Evolutionary conservation across 2,329 filamentous ascomycete species (phyloP).

Genomic region (Fusarium oxysporum): DNA sequence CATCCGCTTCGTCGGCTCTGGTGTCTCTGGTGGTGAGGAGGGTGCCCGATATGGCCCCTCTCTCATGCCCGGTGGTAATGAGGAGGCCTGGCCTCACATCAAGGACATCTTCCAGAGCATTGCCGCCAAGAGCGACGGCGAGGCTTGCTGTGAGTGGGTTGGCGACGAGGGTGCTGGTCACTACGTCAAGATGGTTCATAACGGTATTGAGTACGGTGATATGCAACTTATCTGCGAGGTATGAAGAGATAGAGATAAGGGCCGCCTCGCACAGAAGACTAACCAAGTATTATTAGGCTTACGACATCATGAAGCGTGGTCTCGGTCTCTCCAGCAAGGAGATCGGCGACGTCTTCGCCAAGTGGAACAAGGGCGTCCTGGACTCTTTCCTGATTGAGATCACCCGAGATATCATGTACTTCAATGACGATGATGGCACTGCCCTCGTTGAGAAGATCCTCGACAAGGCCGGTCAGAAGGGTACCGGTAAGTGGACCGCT

Average conservation of each 20-base stretch:
- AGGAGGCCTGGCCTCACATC: constrained; percentile 97
- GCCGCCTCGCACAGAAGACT: constrained; percentile 13
- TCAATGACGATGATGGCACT: constrained; percentile 92
- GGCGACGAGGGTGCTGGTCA: constrained; percentile 99
- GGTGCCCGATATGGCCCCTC: constrained; percentile 97
- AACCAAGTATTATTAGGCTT: constrained; percentile 72
- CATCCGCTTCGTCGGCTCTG: constrained; percentile 94
- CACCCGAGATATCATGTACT: constrained; percentile 98
- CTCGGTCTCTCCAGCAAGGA: constrained; percentile 90
- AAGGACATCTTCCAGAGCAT: constrained; percentile 99
- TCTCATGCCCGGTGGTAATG: constrained; percentile 98
- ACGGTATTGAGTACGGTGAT: constrained; percentile 99
- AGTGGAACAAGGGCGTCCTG: constrained; percentile 99
- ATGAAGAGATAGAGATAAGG: constrained; percentile 47
- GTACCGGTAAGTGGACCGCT: constrained; percentile 99
- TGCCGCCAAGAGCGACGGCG: constrained; percentile 94
- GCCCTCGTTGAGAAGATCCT: constrained; percentile 98
- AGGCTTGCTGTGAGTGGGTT: constrained; percentile 99
- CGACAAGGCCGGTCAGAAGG: constrained; percentile 98
- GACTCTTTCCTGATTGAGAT: constrained; percentile 99
- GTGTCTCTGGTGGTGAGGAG: constrained; percentile 99
- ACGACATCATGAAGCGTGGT: constrained; percentile 99
- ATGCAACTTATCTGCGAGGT: constrained; percentile 99
- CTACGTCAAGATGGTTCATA: constrained; percentile 99
- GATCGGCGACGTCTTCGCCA: constrained; percentile 91